These are phyloP conservation scores for Lasiodiplodia theobromae DNA, from an alignment of 2,329 filamentous ascomycete species.

Conservation along the genomic window DNA sequence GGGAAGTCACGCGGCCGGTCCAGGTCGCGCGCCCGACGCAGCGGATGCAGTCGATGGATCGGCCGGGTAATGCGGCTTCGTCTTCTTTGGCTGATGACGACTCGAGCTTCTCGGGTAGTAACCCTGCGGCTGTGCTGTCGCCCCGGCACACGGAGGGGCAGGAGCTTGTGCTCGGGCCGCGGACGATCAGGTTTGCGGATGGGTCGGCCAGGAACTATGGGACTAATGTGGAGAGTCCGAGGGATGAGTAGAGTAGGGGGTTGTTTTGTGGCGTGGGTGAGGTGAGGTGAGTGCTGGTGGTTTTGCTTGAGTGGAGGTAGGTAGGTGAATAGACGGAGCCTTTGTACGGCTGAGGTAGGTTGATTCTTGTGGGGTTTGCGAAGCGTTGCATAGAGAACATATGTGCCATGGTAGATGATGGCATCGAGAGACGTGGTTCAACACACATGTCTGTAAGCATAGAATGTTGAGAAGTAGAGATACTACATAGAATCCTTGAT, in stretches of 20 bases:
- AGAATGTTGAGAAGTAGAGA: background rate
- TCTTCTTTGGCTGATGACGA: background rate
- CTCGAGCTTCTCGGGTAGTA: conserved; percentile 1
- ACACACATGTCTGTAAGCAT: background rate
- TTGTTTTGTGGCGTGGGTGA: background rate
- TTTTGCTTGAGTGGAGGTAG: too few relatives aligned
- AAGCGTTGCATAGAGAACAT: background rate
- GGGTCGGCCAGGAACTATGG: background rate
- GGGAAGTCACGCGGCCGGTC: background rate
- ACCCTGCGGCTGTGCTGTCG: conserved; percentile 4
- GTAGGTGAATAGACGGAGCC: too few relatives aligned
- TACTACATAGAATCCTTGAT: background rate
- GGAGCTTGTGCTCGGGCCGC: conserved; percentile 8
- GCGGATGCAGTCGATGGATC: background rate
- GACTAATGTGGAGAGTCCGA: background rate
- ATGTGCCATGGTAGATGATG: background rate
- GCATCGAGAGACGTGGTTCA: background rate
- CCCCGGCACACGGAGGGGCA: background rate
- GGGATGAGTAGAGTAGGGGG: conserved; percentile 12
- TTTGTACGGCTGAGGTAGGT: background rate
- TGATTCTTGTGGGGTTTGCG: background rate
- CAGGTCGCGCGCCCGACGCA: background rate
- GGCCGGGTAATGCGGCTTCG: background rate
- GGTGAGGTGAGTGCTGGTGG: background rate
- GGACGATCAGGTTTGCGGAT: conserved; percentile 23